Evolutionary conservation across 1,139 yeast species (phyloP).

Genomic region (Yamadazyma diddensiae): DNA sequence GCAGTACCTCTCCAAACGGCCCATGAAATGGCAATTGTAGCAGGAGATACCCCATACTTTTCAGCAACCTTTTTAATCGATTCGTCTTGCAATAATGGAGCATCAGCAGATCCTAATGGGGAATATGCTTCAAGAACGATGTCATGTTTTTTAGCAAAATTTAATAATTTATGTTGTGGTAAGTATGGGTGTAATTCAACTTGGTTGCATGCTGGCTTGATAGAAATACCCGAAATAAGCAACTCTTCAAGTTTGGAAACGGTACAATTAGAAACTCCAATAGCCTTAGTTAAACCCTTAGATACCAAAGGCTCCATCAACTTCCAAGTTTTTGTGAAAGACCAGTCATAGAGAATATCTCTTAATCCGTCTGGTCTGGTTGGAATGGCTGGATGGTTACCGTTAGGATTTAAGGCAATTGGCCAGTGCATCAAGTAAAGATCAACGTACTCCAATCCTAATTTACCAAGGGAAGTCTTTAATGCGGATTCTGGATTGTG

Average conservation of each 20-base stretch:
- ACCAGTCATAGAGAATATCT: conserved; percentile 42
- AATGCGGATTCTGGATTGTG: conserved; percentile 57
- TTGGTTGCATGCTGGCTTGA: conserved; percentile 71
- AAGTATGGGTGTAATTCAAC: conserved; percentile 73
- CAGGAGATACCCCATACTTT: conserved; percentile 53
- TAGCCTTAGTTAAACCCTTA: conserved; percentile 39
- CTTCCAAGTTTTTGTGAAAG: conserved; percentile 62
- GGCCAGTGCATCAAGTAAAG: conserved; percentile 91
- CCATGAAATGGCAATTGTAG: conserved; percentile 69
- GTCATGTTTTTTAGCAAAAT: conserved; percentile 50
- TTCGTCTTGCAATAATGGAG: conserved; percentile 58
- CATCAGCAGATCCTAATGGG: conserved; percentile 71
- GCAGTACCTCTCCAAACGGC: conserved; percentile 66
- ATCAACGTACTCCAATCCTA: conserved; percentile 80
- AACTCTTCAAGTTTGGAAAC: conserved; percentile 45
- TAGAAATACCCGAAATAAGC: conserved; percentile 45
- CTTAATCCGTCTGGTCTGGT: conserved; percentile 22
- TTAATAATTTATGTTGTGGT: conserved; percentile 64
- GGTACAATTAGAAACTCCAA: conserved; percentile 81
- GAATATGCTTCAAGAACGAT: conserved; percentile 74
- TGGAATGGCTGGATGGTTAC: conserved; percentile 31
- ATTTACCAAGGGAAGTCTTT: conserved; percentile 58
- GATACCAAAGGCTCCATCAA: conserved; percentile 56
- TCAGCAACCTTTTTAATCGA: conserved; percentile 51
- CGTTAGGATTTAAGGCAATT: conserved; percentile 44